Evolutionary conservation across 257 asterid species (phyloP), one percentile per base, ranked within the genome.

Genomic region (Jaltomata sinuosa): DNA sequence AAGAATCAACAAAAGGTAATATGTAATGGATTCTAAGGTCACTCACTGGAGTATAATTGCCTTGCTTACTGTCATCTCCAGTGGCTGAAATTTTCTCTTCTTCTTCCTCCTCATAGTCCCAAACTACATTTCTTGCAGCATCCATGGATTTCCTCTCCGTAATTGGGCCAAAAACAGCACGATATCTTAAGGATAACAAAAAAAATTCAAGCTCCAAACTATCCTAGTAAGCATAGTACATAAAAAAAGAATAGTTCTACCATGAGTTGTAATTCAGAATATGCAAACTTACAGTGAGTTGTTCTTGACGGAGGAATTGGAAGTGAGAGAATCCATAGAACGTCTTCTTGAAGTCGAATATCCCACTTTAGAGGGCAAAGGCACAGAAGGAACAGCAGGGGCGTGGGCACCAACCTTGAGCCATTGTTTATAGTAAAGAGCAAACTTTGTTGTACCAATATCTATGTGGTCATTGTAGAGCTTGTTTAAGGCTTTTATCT

Each of bases 401-500:
- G 92, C 87, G 54, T 88, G 91, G 40, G 90, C 92, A 68, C 98
- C 97, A 54, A 90, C 84, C 86, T 92, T 92, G 31, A 95, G 95
- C 98, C 98, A 95, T 64, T 94, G 93, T 57, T 86, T 91, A 83
- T 94, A 95, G 83, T 94, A 95, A 6, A 83, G 40, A 83, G 98
- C 96, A 83, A 93, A 92, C 85, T 87, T 89, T 64, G 64, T 3
- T 1, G 98, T 95, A 8, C 98, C 95, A 79, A 27, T 80, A 87
- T 95, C 98, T 93, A 93, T 90, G 68, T 84, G 93, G 1, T 85
- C 86, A 84, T 91, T 83, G 40, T 92, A 95, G 15, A 82, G 84
- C 85, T 90, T 86, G 32, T 86, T 90, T 90, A 93, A 82, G 64
- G 86, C 89, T 85, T 88, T 88, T 45, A 89, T 84, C 84, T 83